These are phyloP conservation scores for Angophora floribunda DNA, from an alignment of 345 rosid species.

Conservation along the genomic window DNA sequence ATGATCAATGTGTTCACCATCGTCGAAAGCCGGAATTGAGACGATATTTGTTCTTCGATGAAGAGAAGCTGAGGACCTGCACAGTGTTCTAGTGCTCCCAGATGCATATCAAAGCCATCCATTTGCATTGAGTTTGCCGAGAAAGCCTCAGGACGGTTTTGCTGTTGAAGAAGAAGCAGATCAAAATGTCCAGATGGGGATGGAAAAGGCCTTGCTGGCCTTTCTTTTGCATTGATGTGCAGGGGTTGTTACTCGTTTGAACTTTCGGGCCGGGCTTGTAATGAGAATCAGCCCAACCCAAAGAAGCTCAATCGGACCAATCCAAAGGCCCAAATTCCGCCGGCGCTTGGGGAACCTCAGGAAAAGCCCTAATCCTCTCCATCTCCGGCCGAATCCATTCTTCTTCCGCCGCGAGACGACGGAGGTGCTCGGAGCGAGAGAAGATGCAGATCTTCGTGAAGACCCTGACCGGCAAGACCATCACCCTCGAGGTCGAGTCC, in stretches of 20 bases:
- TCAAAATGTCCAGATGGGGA: too few relatives aligned
- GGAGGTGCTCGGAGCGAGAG: neutral
- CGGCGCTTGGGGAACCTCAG: neutral
- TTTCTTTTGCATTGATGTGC: too few relatives aligned
- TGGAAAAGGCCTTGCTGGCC: too few relatives aligned
- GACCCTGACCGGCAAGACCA: constrained; percentile 21
- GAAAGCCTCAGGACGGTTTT: too few relatives aligned
- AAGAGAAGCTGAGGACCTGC: too few relatives aligned
- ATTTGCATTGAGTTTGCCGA: too few relatives aligned
- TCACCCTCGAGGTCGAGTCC: neutral
- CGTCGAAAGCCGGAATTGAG: too few relatives aligned
- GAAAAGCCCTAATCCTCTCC: neutral
- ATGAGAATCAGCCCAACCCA: neutral
- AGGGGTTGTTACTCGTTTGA: neutral
- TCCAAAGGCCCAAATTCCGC: neutral
- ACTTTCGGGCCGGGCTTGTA: neutral
- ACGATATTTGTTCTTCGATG: too few relatives aligned
- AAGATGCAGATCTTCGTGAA: constrained; percentile 61
- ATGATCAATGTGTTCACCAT: too few relatives aligned
- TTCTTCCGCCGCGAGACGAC: neutral
- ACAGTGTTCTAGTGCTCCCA: too few relatives aligned
- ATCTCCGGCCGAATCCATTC: neutral
- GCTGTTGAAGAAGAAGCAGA: too few relatives aligned
- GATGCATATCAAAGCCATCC: too few relatives aligned
- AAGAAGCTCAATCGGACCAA: neutral